These are phyloP conservation scores for Malus hybrid DNA, from an alignment of 331 rosid species.

Conservation along the genomic window DNA sequence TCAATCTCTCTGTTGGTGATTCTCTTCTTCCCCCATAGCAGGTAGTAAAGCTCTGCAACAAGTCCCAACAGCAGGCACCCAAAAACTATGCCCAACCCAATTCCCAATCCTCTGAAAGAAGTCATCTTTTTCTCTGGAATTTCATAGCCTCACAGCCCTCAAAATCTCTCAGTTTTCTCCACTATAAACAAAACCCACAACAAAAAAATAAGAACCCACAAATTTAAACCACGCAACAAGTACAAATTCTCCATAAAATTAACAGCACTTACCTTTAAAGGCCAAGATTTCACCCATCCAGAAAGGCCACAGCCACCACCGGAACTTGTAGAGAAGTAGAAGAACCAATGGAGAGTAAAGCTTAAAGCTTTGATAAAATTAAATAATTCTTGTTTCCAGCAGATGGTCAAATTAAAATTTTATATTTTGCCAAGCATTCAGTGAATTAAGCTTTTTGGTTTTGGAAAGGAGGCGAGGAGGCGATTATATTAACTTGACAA, in stretches of 20 bases:
- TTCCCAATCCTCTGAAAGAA: conserved; percentile 51
- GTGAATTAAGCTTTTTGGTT: background rate
- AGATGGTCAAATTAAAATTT: conserved; percentile 5
- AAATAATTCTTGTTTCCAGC: background rate
- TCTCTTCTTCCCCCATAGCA: conserved; percentile 81
- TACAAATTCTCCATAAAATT: background rate
- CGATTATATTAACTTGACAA: background rate
- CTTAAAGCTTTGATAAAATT: background rate
- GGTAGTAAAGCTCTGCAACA: conserved; percentile 68
- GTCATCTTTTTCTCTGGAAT: conserved; percentile 24
- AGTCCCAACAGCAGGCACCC: conserved; percentile 55
- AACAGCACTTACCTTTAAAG: conserved; percentile 23
- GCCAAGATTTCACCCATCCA: conserved; percentile 12
- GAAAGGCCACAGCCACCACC: conserved; percentile 3
- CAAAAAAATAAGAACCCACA: background rate
- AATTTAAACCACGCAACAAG: background rate
- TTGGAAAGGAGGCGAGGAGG: background rate
- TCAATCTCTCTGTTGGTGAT: conserved; percentile 40
- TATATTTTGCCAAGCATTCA: background rate
- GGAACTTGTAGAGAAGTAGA: background rate
- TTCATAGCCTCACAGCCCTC: conserved; percentile 11
- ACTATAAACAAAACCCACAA: conserved; percentile 5
- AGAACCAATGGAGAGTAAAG: conserved; percentile 11
- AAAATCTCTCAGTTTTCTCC: background rate
- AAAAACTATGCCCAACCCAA: conserved; percentile 57